Conservation (phyloP, 1,284 basidiomycete genomes). For the Termitomyces sp. region DNA sequence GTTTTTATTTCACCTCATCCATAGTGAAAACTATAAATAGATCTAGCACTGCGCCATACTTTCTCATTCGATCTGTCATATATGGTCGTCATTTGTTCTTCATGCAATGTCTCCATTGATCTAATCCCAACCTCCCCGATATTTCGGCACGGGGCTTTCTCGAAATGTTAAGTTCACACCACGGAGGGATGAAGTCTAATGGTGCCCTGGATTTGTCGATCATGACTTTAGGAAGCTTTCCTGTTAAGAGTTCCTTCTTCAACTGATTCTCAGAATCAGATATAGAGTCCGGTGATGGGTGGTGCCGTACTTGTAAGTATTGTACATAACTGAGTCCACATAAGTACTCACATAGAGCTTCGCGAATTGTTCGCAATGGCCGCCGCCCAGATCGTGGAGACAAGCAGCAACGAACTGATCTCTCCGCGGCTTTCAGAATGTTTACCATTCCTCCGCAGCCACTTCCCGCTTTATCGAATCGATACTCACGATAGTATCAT, state of each 20-base stretch:
- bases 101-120: conserved; percentile 5
- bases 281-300: not conserved
- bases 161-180: conserved; percentile 13
- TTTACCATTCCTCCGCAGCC: not conserved
- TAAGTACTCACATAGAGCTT: too few relatives aligned
- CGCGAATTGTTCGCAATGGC: not conserved
- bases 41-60: not conserved
- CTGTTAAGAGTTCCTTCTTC: not conserved
- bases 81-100: conserved; percentile 5
- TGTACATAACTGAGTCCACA: not conserved
- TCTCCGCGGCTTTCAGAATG: not conserved
- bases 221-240: not conserved
- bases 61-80: not conserved
- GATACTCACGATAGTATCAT: too few relatives aligned
- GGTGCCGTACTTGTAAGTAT: too few relatives aligned
- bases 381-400: not conserved
- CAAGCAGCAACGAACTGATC: not conserved
- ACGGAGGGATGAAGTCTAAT: not conserved
- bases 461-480: not conserved
- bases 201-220: conserved; percentile 4
- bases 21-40: not conserved
- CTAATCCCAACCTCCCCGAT: conserved; percentile 9
- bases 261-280: not conserved
- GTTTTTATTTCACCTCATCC: not conserved
- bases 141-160: conserved; percentile 6